Base-by-base conservation (phyloP, 192 early-diverging fungal species). In the Chytriomyces sp. region DNA sequence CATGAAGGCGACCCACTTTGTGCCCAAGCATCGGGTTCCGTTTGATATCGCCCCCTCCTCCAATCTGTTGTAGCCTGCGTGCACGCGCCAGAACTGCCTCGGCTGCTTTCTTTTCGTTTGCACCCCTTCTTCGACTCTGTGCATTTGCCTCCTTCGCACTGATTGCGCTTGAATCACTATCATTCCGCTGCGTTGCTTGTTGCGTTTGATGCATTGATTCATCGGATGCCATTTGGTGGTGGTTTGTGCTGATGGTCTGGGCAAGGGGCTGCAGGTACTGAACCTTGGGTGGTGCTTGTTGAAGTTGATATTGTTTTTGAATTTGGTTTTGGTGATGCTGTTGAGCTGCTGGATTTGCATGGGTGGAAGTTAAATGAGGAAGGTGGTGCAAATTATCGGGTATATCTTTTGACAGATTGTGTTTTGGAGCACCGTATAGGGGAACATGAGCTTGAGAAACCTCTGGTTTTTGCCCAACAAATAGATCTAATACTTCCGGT, bases 71-170 rank as follows among this genome's bases (percentile, higher is more conserved):
- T 25, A 68, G n/a, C 65, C 65, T 7, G 25, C 65, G n/a, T 5
- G 65, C 65, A 7, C 65, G 65, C 25, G 65, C 65, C 12, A 68
- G 65, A 17, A 68, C 44, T 8, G 65, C 65, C 36, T 68, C 65
- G 28, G 65, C 65, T 3, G 52, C 65, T 19, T 55, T 53, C 65
- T 68, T 68, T 55, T 68, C 65, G 31, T 37, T 17, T 34, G 26
- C 30, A 10, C 49, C 34, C 17, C 44, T 14, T 49, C 44, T 14
- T 26, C 65, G 65, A 10, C 25, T 53, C 22, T 44, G 30, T 4
- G 32, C 52, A 12, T 68, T 68, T 38, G 39, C 19, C 28, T 17
- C 40, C 17, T 33, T 61, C n/a, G 31, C 12, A 25, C 39, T 33
- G 28, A 36, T 2, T 32, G 59, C 0, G 59, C 17, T 61, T 12